phyloP scores from a whole-genome alignment of 2,329 filamentous ascomycete species.

The Aspergillus fijiensis region DNA sequence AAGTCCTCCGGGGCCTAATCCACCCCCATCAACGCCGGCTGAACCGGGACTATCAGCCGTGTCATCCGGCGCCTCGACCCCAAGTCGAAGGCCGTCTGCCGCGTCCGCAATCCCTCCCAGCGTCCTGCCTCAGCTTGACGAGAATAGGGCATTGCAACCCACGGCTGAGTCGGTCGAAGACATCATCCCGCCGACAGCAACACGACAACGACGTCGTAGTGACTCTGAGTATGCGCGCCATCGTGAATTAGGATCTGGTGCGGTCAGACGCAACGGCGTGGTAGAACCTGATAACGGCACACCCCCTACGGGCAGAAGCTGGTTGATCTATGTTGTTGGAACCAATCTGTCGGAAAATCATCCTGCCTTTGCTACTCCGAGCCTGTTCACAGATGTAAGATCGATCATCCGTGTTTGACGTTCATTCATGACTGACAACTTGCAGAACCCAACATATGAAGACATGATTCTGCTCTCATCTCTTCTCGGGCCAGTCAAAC shows the following conservation, averaged over 20 bases:
- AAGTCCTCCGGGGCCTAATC: slow-evolving; percentile 58
- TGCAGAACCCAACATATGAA: slow-evolving; percentile 64
- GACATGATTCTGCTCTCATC: slow-evolving; percentile 70
- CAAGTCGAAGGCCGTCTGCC: slow-evolving; percentile 48
- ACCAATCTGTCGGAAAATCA: slow-evolving; percentile 70
- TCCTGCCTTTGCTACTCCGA: slow-evolving; percentile 67
- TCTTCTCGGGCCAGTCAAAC: slow-evolving; percentile 66
- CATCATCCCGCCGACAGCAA: slow-evolving; percentile 41
- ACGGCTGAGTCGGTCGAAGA: slow-evolving; percentile 44
- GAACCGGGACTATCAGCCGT: slow-evolving; percentile 57
- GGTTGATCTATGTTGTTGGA: slow-evolving; percentile 71
- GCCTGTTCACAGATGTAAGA: slow-evolving; percentile 66
- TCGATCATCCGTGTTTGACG: neutral
- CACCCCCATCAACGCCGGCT: slow-evolving; percentile 64
- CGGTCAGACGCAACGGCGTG: slow-evolving; percentile 63
- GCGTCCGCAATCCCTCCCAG: slow-evolving; percentile 45
- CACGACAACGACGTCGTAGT: slow-evolving; percentile 56
- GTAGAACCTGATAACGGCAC: slow-evolving; percentile 58
- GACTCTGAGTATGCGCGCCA: slow-evolving; percentile 59
- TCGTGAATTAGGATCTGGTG: slow-evolving; percentile 59
- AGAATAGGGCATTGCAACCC: slow-evolving; percentile 38
- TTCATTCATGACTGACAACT: slow-evolving; percentile 12
- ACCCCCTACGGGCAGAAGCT: slow-evolving; percentile 58
- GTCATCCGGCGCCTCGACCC: slow-evolving; percentile 54
- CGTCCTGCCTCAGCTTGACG: slow-evolving; percentile 40